Percentiles rank a stretch among this genome's conserved stretches.
These are phyloP conservation scores for Leishmania braziliensis DNA, from an alignment of 208 protist species.

Conservation along the genomic window DNA sequence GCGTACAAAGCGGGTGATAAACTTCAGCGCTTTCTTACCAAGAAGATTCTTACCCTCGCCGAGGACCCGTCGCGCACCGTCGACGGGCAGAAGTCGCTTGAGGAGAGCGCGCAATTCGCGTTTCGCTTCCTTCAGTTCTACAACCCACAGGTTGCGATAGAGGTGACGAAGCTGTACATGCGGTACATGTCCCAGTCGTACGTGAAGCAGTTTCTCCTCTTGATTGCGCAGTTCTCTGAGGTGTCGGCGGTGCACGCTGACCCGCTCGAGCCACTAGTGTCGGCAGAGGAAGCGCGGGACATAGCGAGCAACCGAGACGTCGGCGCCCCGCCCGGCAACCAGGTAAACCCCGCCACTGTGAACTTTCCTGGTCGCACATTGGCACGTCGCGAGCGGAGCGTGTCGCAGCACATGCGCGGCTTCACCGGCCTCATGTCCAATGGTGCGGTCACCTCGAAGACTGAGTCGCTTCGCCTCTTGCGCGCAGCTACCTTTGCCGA, in stretches of 20 bases:
- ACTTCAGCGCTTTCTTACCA: conserved; percentile 68
- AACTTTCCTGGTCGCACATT: conserved; percentile 54
- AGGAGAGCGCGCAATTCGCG: conserved; percentile 66
- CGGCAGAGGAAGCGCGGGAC: conserved; percentile 55
- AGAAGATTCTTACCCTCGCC: conserved; percentile 50
- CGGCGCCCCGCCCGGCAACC: conserved; percentile 54
- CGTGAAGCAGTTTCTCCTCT: conserved; percentile 37
- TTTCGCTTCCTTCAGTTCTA: conserved; percentile 80
- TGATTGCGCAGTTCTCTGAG: conserved; percentile 50
- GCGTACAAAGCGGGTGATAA: conserved; percentile 82
- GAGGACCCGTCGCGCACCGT: conserved; percentile 42
- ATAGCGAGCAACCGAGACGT: conserved; percentile 68
- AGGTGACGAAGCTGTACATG: conserved; percentile 67
- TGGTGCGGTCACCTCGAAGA: conserved; percentile 5
- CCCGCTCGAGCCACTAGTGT: conserved; percentile 66
- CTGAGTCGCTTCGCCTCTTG: conserved; percentile 35
- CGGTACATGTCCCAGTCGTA: conserved; percentile 63
- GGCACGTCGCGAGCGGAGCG: conserved; percentile 66
- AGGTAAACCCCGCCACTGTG: conserved; percentile 39
- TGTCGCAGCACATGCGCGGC: conserved; percentile 73
- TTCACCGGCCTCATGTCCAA: conserved; percentile 22
- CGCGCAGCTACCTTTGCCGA: conserved; percentile 65
- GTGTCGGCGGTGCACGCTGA: conserved; percentile 47
- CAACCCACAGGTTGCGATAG: conserved; percentile 65
- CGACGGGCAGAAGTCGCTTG: conserved; percentile 55